Conservation (phyloP, 257 asterid species). For the Agastache rugosa region DNA sequence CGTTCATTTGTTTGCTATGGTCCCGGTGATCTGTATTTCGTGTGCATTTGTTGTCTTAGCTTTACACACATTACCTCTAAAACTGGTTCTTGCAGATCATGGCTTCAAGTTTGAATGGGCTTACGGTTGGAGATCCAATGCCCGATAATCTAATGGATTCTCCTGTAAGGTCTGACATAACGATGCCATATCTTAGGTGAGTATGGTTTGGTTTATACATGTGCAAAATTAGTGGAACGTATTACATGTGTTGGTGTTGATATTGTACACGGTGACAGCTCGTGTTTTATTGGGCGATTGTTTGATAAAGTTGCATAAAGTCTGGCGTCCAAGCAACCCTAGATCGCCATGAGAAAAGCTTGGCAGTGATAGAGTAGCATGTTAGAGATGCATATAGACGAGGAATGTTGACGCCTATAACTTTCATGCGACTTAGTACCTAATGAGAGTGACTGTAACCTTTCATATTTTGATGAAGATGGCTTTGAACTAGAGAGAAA, state of each 20-base stretch:
- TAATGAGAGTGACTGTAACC: neutral
- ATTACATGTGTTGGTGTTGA: neutral
- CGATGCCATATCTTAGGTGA: slow-evolving; percentile 64
- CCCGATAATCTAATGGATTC: slow-evolving; percentile 79
- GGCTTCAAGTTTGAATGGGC: slow-evolving; percentile 98
- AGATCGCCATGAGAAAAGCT: slow-evolving; percentile 1
- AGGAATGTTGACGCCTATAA: neutral
- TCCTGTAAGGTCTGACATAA: slow-evolving; percentile 73
- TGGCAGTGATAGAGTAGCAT: neutral
- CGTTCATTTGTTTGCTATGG: slow-evolving; percentile 3
- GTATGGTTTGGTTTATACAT: slow-evolving; percentile 19
- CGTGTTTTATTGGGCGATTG: neutral
- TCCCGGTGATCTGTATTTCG: neutral
- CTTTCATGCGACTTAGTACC: neutral
- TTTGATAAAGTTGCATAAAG: neutral
- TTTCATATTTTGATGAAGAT: slow-evolving; percentile 3
- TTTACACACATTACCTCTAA: slow-evolving; percentile 6
- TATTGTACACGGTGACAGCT: neutral
- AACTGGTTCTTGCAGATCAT: slow-evolving; percentile 65
- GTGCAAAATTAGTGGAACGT: neutral
- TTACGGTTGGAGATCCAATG: slow-evolving; percentile 80
- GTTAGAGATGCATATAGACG: neutral
- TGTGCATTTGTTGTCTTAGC: slow-evolving; percentile 12
- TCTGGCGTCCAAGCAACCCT: slow-evolving; percentile 8
- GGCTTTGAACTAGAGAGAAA: slow-evolving; percentile 7